Evolutionary conservation across 2,329 filamentous ascomycete genomes (phyloP), one percentile per base, ranked within the genome.

Genomic region (Nectriaceae sp.): DNA sequence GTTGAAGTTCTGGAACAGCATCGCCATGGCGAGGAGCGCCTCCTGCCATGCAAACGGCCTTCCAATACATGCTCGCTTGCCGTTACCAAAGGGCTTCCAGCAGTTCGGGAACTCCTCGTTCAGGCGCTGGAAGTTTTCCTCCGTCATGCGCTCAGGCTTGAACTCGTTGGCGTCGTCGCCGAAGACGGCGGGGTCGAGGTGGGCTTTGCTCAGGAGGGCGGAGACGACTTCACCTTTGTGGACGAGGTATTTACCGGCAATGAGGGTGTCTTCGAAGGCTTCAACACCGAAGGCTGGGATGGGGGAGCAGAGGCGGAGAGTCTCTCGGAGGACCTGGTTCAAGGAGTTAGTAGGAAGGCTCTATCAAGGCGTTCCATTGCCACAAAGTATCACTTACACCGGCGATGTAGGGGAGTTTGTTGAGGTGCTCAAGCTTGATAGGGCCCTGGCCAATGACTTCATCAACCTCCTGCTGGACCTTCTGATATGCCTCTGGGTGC

Each of bases 61-160:
- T 4, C 88, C 88, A 51, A 91, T 90, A 57, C 88, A 92, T 1
- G 74, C 84, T 44, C 88, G 73, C 53, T 79, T 75, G 2, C 88
- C 88, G 49, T 88, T 87, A 2, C 88, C 89, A 57, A 91, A 92
- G 3, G 88, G 86, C 68, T 88, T 88, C 84, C 82, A 87, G 24
- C 77, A 76, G 45, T 81, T 82, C 13, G 76, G 76, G 22, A 82
- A 85, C 5, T 88, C 74, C 21, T 80, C 79, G 50, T 82, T 79
- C 19, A 84, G 64, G 3, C 74, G 75, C 15, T 82, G 74, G 59
- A 90, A 90, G 20, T 79, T 75, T 13, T 84, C 85, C 33, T 88
- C 84, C 1, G 85, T 68, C 85, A 90, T 89, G 10, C 87, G 75
- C 63, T 90, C 88, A 0, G 88, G 88, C 45, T 75, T 77, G 69